Base-by-base conservation (phyloP, 169 alveolate genomes). In the Eimeria tenella region DNA sequence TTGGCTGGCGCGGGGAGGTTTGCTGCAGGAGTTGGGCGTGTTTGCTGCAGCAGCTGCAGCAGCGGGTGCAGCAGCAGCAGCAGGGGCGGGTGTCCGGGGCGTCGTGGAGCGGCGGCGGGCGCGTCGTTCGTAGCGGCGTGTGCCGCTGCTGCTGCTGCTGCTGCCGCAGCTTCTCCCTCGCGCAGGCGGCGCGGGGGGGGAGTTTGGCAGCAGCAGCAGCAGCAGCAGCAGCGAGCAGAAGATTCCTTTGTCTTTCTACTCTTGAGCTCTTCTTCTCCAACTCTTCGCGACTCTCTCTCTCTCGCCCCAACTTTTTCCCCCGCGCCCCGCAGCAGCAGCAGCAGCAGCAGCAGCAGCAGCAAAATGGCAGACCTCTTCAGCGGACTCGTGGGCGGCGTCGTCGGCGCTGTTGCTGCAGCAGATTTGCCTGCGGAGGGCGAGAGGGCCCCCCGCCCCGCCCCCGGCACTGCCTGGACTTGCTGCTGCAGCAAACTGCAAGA, bases 361-460 rank as follows among this genome's bases (percentile, higher is more conserved):
- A 63, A 25, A 63, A 49, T 77, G 86, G 62, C 86, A 17, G 86
- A 77, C 10, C 49, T 77, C 31, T 50, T 77, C 86, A 77, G 86
- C 86, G 86, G 86, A 1, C 23, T 77, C 17, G 86, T 77, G 13
- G 86, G 86, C 17, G 86, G 86, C 17, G 86, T 77, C 0, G 65
- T 77, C 0, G 65, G 86, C 4, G 65, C 86, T 9, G 86, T 77
- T 4, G 86, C 86, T 5, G 86, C 86, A 7, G 79, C 21, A 15
- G 49, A 68, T 7, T 11, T 68, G 8, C 79, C 79, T 0, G 86
- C 62, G 3, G 65, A 77, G 13, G 86, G 86, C 31, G 86, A 77
- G 86, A 49, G 86, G n/a, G 42, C 62, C 65, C 86, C 86, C 25
- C 62, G 65, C 49, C 49, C 68, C 1, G 86, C 86, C 56, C 86